These are phyloP conservation scores for Dimargaris cristalligena DNA, from an alignment of 192 early-diverging fungal genomes.

Conservation along the genomic window DNA sequence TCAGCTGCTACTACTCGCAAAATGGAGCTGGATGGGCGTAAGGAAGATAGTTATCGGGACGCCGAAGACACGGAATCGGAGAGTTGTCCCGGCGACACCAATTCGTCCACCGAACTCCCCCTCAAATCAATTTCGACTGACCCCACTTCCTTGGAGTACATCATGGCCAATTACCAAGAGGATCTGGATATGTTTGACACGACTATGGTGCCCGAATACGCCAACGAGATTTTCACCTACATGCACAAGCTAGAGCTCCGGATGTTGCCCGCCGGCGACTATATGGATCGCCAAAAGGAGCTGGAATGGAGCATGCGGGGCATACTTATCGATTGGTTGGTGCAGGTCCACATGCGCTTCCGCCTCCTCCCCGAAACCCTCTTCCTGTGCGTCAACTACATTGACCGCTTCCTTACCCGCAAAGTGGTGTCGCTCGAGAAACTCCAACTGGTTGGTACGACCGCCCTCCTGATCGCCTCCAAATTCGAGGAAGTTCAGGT, in stretches of 20 bases:
- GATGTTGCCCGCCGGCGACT: slow-evolving; percentile 30
- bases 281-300: slow-evolving; percentile 28
- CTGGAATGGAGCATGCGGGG: slow-evolving; percentile 32
- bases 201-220: slow-evolving; percentile 35
- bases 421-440: slow-evolving; percentile 27
- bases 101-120: too few species aligned
- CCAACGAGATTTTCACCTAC: slow-evolving; percentile 44
- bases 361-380: slow-evolving; percentile 41
- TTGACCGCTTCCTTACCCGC: slow-evolving; percentile 39
- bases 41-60: too few species aligned
- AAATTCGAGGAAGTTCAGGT: slow-evolving; percentile 41
- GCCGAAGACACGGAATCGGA: too few species aligned
- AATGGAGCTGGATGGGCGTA: too few species aligned
- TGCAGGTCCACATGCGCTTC: slow-evolving; percentile 37
- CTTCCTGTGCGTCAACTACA: slow-evolving; percentile 33
- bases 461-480: slow-evolving; percentile 31
- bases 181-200: slow-evolving; percentile 30
- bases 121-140: too few species aligned
- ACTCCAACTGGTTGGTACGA: slow-evolving; percentile 36
- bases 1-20: too few species aligned
- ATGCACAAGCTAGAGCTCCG: slow-evolving; percentile 39
- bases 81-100: too few species aligned
- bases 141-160: not conserved
- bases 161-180: slow-evolving; percentile 28
- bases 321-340: slow-evolving; percentile 38